Conservation (phyloP, 345 rosid genomes). For the Arabis alpina region DNA sequence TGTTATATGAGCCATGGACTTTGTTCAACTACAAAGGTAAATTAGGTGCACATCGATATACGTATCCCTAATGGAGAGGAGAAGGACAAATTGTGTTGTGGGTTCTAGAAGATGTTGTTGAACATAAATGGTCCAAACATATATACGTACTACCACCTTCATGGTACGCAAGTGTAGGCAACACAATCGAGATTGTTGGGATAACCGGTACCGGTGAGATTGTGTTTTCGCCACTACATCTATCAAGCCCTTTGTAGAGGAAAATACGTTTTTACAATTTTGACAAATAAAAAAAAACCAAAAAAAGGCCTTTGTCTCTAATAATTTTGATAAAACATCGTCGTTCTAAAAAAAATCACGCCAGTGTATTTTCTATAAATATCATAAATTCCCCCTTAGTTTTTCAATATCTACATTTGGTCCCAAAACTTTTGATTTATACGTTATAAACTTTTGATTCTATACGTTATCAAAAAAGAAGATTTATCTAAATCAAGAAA, state of each 20-base stretch:
- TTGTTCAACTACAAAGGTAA: constrained; percentile 21
- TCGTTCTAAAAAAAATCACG: no score
- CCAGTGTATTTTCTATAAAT: no score
- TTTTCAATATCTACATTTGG: not conserved
- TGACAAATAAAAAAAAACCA: no score
- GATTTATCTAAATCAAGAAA: no score
- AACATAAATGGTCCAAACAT: constrained; percentile 10
- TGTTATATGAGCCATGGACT: not conserved
- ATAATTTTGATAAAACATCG: no score
- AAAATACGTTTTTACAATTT: no score
- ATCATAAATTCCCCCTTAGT: no score
- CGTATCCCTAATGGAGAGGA: no score
- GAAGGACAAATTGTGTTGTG: not conserved
- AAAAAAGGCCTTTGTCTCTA: no score
- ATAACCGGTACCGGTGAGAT: not conserved
- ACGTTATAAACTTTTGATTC: not conserved
- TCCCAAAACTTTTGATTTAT: not conserved
- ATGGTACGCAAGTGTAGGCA: not conserved
- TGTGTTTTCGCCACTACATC: not conserved
- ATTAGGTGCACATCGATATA: not conserved
- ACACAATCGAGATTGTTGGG: not conserved
- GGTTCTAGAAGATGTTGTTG: constrained; percentile 9
- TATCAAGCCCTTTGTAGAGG: not conserved
- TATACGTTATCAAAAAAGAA: no score
- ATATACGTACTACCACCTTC: not conserved